phyloP scores from a whole-genome alignment of 164 flowering plant species.

The Liriodendron chinense region DNA sequence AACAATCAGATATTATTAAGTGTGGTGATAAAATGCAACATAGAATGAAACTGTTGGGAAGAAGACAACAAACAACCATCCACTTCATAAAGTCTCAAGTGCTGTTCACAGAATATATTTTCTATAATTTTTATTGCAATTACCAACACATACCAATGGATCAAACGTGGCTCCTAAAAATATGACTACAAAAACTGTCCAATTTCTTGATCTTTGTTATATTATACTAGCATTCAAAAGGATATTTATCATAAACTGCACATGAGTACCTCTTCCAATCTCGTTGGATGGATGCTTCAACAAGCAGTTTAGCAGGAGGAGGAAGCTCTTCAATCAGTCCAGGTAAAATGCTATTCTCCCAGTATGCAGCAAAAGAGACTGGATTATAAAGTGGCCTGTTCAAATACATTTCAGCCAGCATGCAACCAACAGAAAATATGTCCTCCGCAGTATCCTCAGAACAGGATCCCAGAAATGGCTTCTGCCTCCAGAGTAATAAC shows the following conservation, averaged over 20 bases:
- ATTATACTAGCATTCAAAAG: background rate
- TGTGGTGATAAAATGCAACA: background rate
- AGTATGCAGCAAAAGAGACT: slow-evolving; percentile 42
- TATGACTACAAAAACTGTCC: too few relatives aligned
- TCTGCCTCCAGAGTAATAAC: slow-evolving; percentile 69
- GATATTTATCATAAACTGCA: background rate
- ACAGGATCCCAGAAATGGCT: slow-evolving; percentile 24
- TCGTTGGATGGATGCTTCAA: slow-evolving; percentile 72
- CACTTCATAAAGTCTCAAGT: background rate
- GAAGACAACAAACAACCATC: background rate
- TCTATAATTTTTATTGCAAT: too few relatives aligned
- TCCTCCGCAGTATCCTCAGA: slow-evolving; percentile 57
- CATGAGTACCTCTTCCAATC: slow-evolving; percentile 68
- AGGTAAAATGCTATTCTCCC: slow-evolving; percentile 62
- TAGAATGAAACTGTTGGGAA: background rate
- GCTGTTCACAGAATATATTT: too few relatives aligned
- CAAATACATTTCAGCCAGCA: slow-evolving; percentile 83
- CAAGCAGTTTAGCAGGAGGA: slow-evolving; percentile 48
- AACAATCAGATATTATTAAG: background rate
- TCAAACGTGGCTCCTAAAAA: too few relatives aligned
- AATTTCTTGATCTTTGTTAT: background rate
- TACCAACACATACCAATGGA: too few relatives aligned
- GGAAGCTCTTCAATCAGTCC: slow-evolving; percentile 64
- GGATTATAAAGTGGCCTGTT: slow-evolving; percentile 77
- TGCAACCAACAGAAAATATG: slow-evolving; percentile 86